Base-by-base conservation (phyloP, 2,329 filamentous ascomycete genomes). In the Penicillium aurantiogriseum region DNA sequence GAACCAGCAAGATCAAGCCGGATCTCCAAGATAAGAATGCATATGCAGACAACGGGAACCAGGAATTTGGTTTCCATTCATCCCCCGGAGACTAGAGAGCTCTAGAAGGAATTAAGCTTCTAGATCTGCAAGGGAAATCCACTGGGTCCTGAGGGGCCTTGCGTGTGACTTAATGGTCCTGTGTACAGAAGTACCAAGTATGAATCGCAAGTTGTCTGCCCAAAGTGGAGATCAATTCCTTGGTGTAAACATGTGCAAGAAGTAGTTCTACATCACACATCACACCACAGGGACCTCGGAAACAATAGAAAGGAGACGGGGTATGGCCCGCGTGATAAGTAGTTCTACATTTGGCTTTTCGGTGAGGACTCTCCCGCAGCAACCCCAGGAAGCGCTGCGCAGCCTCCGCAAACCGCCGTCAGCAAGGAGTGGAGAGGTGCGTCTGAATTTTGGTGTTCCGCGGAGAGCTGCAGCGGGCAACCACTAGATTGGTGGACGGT, bases 31-130 rank as follows among this genome's bases (percentile, higher is more conserved):
- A 52, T 36, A 45, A 45, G 17, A 52, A 36, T 27, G 39, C 50
- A 52, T 52, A 52, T 52, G 39, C 40, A 46, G 49, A 27, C 27
- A 50, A 51, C 29, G 15, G 19, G 50, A 46, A 45, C 11, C 25
- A 29, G 6, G 21, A 35, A 33, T 44, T 17, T 19, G 27, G 38
- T 50, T 3, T 27, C 8, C 27, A 43, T 5, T 23, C n/a, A 25
- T 17, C 21, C 35, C 35, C 38, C 35, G 13, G 27, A 50, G n/a
- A 21, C 45, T 54, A 48, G 5, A 21, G 23, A 44, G 29, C 33
- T 45, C 33, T 19, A 56, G 45, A 58, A 50, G n/a, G 5, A 55
- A 23, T 27, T 51, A 55, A 54, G 51, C 44, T 54, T 58, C 31
- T 57, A 19, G 43, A 45, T 52, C 50, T 52, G 50, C 50, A 52